Evolutionary conservation across 2,329 filamentous ascomycete genomes (phyloP).

Genomic region (Purpureocillium lavendulum): DNA sequence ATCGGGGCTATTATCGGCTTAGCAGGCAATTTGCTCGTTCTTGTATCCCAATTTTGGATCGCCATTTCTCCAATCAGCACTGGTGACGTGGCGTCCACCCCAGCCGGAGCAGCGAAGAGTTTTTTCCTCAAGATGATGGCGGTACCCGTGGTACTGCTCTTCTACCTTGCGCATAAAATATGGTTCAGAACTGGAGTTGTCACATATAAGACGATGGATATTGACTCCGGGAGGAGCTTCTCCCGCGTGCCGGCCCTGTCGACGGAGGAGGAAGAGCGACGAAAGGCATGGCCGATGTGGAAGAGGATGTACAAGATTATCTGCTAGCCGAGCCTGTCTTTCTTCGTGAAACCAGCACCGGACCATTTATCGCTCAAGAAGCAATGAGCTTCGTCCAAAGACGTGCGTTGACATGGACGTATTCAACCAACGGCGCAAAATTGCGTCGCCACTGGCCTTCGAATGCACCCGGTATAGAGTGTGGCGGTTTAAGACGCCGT

Average conservation of each 20-base stretch:
- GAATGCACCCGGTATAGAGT: no score
- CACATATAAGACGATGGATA: slow-evolving; percentile 65
- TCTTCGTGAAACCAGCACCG: no score
- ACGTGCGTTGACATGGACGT: no score
- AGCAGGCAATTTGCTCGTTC: slow-evolving; percentile 58
- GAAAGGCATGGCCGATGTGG: background rate
- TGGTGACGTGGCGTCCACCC: slow-evolving; percentile 37
- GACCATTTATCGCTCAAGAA: no score
- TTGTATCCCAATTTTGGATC: slow-evolving; percentile 71
- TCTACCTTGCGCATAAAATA: slow-evolving; percentile 70
- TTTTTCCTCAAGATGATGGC: slow-evolving; percentile 69
- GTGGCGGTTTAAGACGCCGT: no score
- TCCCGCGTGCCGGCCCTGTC: background rate
- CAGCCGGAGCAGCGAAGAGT: slow-evolving; percentile 50
- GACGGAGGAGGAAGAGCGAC: background rate
- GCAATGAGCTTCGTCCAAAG: no score
- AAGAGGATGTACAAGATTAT: background rate
- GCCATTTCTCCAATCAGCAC: slow-evolving; percentile 52
- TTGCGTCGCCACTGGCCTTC: no score
- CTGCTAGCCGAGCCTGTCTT: no score
- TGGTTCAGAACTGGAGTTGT: slow-evolving; percentile 62
- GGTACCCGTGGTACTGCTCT: slow-evolving; percentile 55
- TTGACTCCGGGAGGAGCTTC: slow-evolving; percentile 29
- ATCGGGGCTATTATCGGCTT: slow-evolving; percentile 68
- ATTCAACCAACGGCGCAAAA: no score